Evolutionary conservation across 331 rosid species (phyloP).

Genomic region (Malus hybrid): DNA sequence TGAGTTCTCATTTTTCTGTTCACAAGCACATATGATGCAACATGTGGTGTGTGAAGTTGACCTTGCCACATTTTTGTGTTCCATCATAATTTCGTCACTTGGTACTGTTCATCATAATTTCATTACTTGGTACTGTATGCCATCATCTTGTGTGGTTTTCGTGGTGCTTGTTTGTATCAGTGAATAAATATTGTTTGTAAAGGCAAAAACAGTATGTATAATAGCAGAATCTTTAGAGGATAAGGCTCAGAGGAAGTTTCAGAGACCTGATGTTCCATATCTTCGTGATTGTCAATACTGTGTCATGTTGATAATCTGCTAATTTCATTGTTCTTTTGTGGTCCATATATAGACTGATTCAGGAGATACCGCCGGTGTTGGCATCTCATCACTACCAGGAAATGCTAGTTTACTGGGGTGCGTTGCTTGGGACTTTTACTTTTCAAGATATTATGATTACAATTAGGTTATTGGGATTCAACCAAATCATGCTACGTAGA

Average conservation of each 20-base stretch:
- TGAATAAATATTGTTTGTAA: neutral
- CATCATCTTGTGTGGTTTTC: neutral
- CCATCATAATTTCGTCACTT: neutral
- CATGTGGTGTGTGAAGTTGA: neutral
- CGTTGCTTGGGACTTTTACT: constrained; percentile 20
- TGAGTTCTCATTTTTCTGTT: neutral
- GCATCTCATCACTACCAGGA: constrained; percentile 60
- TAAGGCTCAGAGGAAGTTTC: neutral
- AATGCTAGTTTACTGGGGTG: constrained; percentile 95
- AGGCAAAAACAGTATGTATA: neutral
- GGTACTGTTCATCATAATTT: neutral
- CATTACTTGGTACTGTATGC: neutral
- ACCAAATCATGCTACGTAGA: neutral
- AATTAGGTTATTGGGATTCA: neutral
- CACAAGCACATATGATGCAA: neutral
- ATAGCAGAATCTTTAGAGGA: neutral
- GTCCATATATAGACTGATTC: constrained; percentile 50
- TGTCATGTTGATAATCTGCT: constrained; percentile 20
- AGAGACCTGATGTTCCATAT: neutral
- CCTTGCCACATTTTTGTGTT: neutral
- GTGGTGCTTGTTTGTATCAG: neutral
- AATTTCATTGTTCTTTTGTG: neutral
- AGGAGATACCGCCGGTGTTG: constrained; percentile 44
- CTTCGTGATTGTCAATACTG: neutral
- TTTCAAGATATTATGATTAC: neutral